Evolutionary conservation across 148 eudicot species (phyloP).

Genomic region (Drosera capensis): DNA sequence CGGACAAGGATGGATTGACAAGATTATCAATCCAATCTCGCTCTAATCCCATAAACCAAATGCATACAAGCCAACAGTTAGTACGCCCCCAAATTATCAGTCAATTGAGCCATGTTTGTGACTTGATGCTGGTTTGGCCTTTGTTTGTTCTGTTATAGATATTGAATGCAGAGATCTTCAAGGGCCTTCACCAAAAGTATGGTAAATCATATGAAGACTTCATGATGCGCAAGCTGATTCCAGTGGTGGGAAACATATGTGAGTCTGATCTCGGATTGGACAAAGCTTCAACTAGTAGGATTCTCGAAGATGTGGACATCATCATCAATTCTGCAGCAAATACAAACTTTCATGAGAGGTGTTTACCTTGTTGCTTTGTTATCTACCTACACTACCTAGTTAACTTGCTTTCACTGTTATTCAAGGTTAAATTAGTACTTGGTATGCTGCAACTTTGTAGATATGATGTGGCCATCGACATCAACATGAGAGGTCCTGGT

Average conservation of each 20-base stretch:
- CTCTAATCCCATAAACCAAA: too few relatives aligned
- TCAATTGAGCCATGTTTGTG: too few relatives aligned
- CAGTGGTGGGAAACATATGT: conserved; percentile 77
- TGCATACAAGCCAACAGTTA: too few relatives aligned
- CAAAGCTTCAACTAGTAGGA: conserved; percentile 22
- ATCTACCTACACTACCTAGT: not conserved
- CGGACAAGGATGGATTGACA: too few relatives aligned
- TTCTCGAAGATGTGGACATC: conserved; percentile 59
- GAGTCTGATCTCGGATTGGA: conserved; percentile 70
- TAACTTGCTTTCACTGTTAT: too few relatives aligned
- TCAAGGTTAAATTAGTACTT: too few relatives aligned
- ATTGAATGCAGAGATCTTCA: conserved; percentile 66
- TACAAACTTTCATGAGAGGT: conserved; percentile 97
- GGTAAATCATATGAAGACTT: conserved; percentile 78
- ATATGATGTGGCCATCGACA: conserved; percentile 83
- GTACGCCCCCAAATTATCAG: too few relatives aligned
- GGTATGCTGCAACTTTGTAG: too few relatives aligned
- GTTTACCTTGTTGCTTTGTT: conserved; percentile 1
- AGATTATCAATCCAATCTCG: too few relatives aligned
- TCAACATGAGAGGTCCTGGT: conserved; percentile 86
- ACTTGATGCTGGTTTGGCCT: too few relatives aligned
- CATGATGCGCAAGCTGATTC: conserved; percentile 86
- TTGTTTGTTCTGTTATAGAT: conserved; percentile 30
- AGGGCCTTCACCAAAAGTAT: conserved; percentile 55
- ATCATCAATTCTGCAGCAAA: conserved; percentile 94